These are phyloP conservation scores for Penicillium malachiteum DNA, from an alignment of 495 filamentous ascomycete genomes.

Conservation along the genomic window DNA sequence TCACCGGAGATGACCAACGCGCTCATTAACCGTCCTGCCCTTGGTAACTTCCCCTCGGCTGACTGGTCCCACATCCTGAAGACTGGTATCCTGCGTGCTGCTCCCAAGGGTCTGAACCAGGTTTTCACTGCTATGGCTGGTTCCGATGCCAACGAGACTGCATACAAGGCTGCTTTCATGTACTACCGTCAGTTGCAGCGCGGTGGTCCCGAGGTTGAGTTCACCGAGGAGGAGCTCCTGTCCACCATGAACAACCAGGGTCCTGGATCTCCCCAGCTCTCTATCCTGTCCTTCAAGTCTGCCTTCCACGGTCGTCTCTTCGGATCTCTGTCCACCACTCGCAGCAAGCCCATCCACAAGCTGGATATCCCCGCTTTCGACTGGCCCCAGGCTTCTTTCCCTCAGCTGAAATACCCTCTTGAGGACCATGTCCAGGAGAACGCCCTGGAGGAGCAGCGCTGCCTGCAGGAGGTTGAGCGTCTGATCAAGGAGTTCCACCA, in stretches of 20 bases:
- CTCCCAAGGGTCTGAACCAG: constrained; percentile 88
- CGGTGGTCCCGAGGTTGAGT: constrained; percentile 78
- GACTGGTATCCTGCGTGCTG: constrained; percentile 84
- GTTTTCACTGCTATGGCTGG: constrained; percentile 97
- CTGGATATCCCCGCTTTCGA: constrained; percentile 97
- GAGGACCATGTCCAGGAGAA: constrained; percentile 83
- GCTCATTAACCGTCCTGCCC: constrained; percentile 89
- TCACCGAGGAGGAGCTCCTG: constrained; percentile 75
- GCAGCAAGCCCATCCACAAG: constrained; percentile 97
- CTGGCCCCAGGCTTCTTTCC: constrained; percentile 97
- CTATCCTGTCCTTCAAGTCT: constrained; percentile 90
- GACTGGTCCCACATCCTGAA: constrained; percentile 86
- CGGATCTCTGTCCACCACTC: constrained; percentile 86
- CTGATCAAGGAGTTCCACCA: constrained; percentile 80
- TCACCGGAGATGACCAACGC: constrained; percentile 78
- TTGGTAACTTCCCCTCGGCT: constrained; percentile 92
- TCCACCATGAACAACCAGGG: constrained; percentile 82
- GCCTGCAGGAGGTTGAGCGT: constrained; percentile 84
- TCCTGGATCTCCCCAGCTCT: constrained; percentile 80
- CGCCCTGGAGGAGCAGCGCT: constrained; percentile 75
- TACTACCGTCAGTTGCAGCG: constrained; percentile 87
- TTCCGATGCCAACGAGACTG: constrained; percentile 98
- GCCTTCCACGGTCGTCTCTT: constrained; percentile 97
- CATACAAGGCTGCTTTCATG: constrained; percentile 99
- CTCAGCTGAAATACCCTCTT: constrained; percentile 84